These are phyloP conservation scores for Lyophyllum decastes DNA, from an alignment of 768 basidiomycete genomes.

Conservation along the genomic window DNA sequence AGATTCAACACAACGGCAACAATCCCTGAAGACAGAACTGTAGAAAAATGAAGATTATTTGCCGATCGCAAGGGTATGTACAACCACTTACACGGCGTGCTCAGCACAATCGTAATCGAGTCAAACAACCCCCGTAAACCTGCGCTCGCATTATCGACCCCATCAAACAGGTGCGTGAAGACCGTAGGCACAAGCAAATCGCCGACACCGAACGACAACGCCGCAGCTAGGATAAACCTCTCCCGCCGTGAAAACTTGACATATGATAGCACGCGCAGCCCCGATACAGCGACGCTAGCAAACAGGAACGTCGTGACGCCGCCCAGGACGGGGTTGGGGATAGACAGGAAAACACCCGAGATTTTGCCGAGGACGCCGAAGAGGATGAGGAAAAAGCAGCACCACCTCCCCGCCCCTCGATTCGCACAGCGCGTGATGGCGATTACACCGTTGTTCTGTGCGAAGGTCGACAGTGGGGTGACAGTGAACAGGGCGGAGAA, in stretches of 20 bases:
- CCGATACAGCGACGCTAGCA: slow-evolving; percentile 70
- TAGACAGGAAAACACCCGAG: slow-evolving; percentile 82
- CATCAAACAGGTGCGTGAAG: slow-evolving; percentile 71
- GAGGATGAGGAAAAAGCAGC: slow-evolving; percentile 76
- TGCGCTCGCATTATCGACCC: slow-evolving; percentile 49
- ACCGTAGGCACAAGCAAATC: slow-evolving; percentile 67
- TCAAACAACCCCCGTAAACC: slow-evolving; percentile 71
- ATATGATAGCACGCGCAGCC: slow-evolving; percentile 68
- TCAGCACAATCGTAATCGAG: slow-evolving; percentile 78
- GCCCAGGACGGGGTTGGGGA: slow-evolving; percentile 81
- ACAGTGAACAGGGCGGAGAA: slow-evolving; percentile 81
- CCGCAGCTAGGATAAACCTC: slow-evolving; percentile 69
- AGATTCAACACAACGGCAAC: slow-evolving; percentile 60
- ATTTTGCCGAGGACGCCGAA: slow-evolving; percentile 83
- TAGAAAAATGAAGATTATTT: not conserved
- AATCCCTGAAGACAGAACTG: slow-evolving; percentile 60
- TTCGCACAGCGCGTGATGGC: slow-evolving; percentile 86
- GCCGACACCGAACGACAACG: slow-evolving; percentile 69
- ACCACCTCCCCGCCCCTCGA: slow-evolving; percentile 76
- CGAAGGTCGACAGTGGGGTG: slow-evolving; percentile 74
- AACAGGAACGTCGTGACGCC: slow-evolving; percentile 90
- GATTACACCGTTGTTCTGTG: slow-evolving; percentile 78
- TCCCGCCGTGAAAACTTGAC: slow-evolving; percentile 62
- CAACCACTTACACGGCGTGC: slow-evolving; percentile 70
- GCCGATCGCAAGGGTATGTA: not conserved